phyloP scores from a whole-genome alignment of 495 filamentous ascomycete species.

The Corynascus novoguineensis region DNA sequence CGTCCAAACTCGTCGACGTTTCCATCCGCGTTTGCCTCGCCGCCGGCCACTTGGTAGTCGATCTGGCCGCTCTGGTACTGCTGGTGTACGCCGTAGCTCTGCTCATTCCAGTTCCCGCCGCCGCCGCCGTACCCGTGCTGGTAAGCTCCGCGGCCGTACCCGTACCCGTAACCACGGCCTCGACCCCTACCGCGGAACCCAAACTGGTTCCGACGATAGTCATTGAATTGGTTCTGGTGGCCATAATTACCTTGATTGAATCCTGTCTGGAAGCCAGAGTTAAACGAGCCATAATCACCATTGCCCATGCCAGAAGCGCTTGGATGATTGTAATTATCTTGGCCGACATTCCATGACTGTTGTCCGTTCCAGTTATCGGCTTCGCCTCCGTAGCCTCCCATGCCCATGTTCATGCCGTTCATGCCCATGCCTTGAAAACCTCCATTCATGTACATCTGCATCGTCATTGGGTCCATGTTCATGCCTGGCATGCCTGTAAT shows the following conservation, averaged over 20 bases:
- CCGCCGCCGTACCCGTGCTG: conserved; percentile 23
- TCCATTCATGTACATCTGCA: conserved; percentile 81
- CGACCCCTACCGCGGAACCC: conserved; percentile 57
- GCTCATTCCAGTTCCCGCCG: conserved; percentile 27
- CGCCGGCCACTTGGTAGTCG: conserved; percentile 17
- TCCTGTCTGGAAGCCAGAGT: conserved; percentile 63
- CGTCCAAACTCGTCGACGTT: conserved; percentile 53
- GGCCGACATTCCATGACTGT: conserved; percentile 72
- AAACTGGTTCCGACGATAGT: conserved; percentile 51
- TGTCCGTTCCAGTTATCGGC: conserved; percentile 60
- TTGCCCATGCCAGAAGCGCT: conserved; percentile 69
- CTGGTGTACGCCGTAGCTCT: conserved; percentile 21
- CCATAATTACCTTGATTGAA: conserved; percentile 60
- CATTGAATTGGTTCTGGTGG: conserved; percentile 54
- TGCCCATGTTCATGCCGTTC: conserved; percentile 86
- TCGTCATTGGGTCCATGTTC: conserved; percentile 83
- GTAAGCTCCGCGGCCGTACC: conserved; percentile 47
- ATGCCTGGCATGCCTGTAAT: conserved; percentile 66
- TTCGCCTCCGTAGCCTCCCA: conserved; percentile 65
- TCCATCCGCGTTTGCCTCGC: conserved; percentile 14
- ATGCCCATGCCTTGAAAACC: conserved; percentile 83
- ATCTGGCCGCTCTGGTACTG: conserved; percentile 19
- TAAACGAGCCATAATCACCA: conserved; percentile 76
- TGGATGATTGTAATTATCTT: conserved; percentile 63
- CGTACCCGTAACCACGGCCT: conserved; percentile 53